These are phyloP conservation scores for Solanum hybrid DNA, from an alignment of 305 asterid species.

Conservation along the genomic window DNA sequence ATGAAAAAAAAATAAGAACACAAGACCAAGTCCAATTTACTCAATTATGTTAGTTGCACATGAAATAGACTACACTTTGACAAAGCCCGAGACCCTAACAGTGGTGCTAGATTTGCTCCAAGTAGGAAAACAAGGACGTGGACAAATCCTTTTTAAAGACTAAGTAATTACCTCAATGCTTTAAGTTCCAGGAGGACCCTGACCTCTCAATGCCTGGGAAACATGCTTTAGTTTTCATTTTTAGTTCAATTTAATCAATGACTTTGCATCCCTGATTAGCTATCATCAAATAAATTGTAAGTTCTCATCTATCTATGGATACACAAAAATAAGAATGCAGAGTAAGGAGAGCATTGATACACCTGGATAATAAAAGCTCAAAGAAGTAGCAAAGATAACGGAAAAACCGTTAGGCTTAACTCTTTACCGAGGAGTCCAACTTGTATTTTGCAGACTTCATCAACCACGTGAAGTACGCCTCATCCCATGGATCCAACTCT, in stretches of 20 bases:
- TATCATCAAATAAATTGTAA: not conserved
- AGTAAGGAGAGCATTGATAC: not conserved
- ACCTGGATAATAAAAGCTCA: not conserved
- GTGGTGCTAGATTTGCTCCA: not conserved
- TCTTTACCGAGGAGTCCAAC: constrained; percentile 66
- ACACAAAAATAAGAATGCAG: not conserved
- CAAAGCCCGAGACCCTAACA: not conserved
- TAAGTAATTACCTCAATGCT: not conserved
- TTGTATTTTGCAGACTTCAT: constrained; percentile 67
- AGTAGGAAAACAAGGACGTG: not conserved
- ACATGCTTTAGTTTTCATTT: not conserved
- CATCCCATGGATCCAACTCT: constrained; percentile 96
- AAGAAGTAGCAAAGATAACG: not conserved
- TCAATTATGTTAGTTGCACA: not conserved
- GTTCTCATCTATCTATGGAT: not conserved
- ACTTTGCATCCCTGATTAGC: not conserved
- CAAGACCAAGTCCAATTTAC: not conserved
- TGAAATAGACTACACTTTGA: not conserved
- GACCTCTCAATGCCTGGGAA: not conserved
- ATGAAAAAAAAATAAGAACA: not conserved
- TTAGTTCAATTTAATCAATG: constrained; percentile 1
- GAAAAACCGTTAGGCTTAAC: not conserved
- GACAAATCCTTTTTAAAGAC: not conserved
- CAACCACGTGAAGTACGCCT: constrained; percentile 68
- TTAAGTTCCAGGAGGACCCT: not conserved